Evolutionary conservation across 1,139 yeast genomes (phyloP), one percentile per base, ranked within the genome.

Genomic region (Torulaspora globosa): DNA sequence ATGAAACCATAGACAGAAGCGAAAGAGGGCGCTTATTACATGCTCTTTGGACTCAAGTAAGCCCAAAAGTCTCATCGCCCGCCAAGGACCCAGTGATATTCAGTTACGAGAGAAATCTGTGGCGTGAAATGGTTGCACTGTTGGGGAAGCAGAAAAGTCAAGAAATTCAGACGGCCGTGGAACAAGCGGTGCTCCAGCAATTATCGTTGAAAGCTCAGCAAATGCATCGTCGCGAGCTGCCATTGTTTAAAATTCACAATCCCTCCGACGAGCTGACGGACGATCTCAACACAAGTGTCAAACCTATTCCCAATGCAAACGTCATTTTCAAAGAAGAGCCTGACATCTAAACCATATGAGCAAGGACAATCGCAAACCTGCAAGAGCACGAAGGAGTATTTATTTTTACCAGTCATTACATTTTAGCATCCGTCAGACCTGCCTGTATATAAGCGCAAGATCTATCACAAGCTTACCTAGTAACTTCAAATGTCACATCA

Each of bases 401-500:
- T 24, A 5, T 24, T 24, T 24, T 24, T 19, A 19, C 21, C 21
- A 21, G 23, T 21, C 23, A 21, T 21, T 21, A 21, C 3, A 2
- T 7, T 5, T 21, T 21, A 21, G 23, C 23, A 19, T 19, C 3
- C 21, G 6, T 21, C 23, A 21, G 6, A 5, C 9, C 23, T 6
- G 23, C 23, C 23, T 21, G 23, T 21, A 21, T 21, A 21, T 21
- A 21, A 21, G 23, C 23, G 23, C 23, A 21, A 21, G n/a, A 14
- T 9, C 11, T n/a, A 14, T 15, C 6, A 30, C 15, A 30, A 10
- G 7, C 34, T 18, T 37, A 43, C 15, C 47, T 35, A 27, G 26
- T 14, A n/a, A 46, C 44, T 30, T 48, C 39, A 18, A 48, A 45
- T 15, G 39, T 35, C 9, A 83, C 71, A 36, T 82, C 85, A 41